These are phyloP conservation scores for Pulicaria dysenterica DNA, from an alignment of 129 eudicot species.

Conservation along the genomic window DNA sequence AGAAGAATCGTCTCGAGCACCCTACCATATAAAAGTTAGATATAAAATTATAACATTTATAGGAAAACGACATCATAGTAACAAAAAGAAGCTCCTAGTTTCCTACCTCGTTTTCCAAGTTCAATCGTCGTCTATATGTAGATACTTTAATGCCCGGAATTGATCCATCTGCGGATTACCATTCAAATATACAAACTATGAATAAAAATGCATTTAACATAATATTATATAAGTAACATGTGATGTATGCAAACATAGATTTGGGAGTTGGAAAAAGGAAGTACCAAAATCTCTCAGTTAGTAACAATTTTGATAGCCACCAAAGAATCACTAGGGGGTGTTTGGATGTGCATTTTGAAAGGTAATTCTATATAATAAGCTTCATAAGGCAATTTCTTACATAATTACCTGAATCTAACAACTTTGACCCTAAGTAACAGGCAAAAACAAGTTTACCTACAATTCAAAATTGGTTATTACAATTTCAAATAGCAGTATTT, in stretches of 20 bases:
- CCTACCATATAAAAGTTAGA: constrained; percentile 41
- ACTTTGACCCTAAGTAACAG: not conserved
- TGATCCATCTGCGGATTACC: constrained; percentile 66
- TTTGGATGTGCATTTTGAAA: not conserved
- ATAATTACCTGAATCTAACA: not conserved
- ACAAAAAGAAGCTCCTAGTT: not conserved
- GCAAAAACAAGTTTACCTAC: not conserved
- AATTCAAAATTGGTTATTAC: not conserved
- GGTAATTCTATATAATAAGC: not conserved
- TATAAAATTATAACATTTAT: not conserved
- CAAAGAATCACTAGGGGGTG: not conserved
- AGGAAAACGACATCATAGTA: constrained; percentile 15
- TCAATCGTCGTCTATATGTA: constrained; percentile 77
- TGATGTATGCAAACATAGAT: not conserved
- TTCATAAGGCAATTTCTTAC: not conserved
- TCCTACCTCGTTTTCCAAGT: constrained; percentile 54
- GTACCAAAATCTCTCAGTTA: not conserved
- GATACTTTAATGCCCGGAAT: constrained; percentile 90
- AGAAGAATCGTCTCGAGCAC: constrained; percentile 42
- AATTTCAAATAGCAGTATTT: not conserved
- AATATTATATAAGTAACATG: not conserved
- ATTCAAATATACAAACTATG: constrained; percentile 16
- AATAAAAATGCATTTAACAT: not conserved
- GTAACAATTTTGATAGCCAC: not conserved
- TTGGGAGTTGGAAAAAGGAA: not conserved